Conservation (phyloP, 306 rosid genomes). For the Senna tora region DNA sequence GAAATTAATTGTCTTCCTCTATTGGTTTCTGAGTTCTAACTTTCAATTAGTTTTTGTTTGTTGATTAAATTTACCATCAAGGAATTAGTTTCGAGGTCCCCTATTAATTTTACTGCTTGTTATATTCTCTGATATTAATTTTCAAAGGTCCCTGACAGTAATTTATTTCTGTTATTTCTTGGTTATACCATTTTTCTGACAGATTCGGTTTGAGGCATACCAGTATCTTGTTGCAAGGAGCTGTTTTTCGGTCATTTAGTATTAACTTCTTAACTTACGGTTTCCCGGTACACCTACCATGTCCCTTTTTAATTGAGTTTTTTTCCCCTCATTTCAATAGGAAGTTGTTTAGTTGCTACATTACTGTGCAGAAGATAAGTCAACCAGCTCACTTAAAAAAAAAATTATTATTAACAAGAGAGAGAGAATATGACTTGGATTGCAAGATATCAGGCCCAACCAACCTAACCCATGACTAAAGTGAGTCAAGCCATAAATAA, state of each 20-base stretch:
- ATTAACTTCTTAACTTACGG: constrained; percentile 94
- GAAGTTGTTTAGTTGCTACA: constrained; percentile 24
- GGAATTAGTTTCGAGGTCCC: neutral
- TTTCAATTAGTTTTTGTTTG: constrained; percentile 20
- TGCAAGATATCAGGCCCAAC: too few species aligned
- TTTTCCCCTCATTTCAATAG: neutral
- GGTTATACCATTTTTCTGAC: constrained; percentile 42
- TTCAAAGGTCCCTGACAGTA: constrained; percentile 7
- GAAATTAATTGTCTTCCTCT: constrained; percentile 23
- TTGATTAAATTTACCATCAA: neutral
- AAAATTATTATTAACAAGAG: too few species aligned
- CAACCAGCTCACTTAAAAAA: too few species aligned
- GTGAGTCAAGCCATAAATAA: too few species aligned
- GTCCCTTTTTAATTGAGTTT: constrained; percentile 20
- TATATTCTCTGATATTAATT: neutral
- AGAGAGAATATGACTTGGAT: too few species aligned
- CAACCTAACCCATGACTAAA: too few species aligned
- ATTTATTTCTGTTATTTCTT: constrained; percentile 24
- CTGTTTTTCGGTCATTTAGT: constrained; percentile 73
- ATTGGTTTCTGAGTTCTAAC: constrained; percentile 29
- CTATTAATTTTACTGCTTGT: constrained; percentile 13
- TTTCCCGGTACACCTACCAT: constrained; percentile 73
- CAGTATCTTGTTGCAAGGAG: constrained; percentile 68
- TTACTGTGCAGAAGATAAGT: too few species aligned
- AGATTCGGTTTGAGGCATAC: constrained; percentile 75